Percentiles rank a stretch among this genome's conserved stretches.
Conservation (phyloP, 306 rosid genomes). For the Senna tora region DNA sequence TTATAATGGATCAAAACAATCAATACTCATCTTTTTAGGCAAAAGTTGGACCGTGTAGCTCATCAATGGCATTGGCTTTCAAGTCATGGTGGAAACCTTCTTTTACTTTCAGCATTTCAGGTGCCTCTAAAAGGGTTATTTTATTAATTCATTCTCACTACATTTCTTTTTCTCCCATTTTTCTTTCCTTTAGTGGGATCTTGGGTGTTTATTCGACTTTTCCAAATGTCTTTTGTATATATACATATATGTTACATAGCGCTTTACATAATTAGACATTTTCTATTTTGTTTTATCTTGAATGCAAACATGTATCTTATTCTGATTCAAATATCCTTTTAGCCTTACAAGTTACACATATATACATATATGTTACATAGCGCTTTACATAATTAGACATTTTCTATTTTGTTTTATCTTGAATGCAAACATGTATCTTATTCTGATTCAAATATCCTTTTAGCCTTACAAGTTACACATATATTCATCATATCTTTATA, state of each 20-base stretch:
- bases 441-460: neutral
- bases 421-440: neutral
- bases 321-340: neutral
- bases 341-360: conserved; percentile 1
- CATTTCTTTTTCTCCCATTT: neutral
- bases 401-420: neutral
- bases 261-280: neutral
- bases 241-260: neutral
- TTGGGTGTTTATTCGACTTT: neutral
- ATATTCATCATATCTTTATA: neutral
- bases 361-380: neutral
- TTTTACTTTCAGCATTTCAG: conserved; percentile 82
- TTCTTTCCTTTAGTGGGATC: conserved; percentile 29
- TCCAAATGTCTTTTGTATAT: neutral
- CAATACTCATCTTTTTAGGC: conserved; percentile 56
- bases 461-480: conserved; percentile 1
- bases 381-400: neutral
- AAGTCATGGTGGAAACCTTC: conserved; percentile 99
- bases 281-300: neutral
- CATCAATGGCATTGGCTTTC: conserved; percentile 73
- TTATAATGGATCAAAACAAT: conserved; percentile 35
- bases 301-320: neutral
- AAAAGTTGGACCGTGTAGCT: conserved; percentile 77
- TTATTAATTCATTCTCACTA: conserved; percentile 20
- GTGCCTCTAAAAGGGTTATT: conserved; percentile 44